A percentile compares a stretch with the other conserved stretches of the same genome.
Evolutionary conservation across 140 eudicot species (phyloP).

Genomic region (Erigeron philadelphicus): DNA sequence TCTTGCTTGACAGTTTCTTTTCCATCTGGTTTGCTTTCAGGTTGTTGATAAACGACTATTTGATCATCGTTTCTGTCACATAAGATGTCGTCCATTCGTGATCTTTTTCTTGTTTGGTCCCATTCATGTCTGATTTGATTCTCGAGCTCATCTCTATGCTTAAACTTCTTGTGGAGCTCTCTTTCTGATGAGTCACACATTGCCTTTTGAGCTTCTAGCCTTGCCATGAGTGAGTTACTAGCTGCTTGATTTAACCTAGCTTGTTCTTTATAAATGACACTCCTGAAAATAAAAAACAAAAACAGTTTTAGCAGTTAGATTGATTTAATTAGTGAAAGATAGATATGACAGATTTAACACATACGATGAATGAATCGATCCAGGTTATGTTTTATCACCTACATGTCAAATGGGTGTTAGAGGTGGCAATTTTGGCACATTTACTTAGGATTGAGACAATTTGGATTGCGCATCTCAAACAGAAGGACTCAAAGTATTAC

Average conservation of each 20-base stretch:
- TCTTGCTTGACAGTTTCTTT: constrained; percentile 26
- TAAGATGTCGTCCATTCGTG: constrained; percentile 50
- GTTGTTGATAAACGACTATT: constrained; percentile 37
- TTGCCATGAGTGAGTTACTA: constrained; percentile 71
- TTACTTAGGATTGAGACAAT: neutral
- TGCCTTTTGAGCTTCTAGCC: constrained; percentile 92
- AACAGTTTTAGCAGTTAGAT: neutral
- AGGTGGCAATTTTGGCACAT: neutral
- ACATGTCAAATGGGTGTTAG: neutral
- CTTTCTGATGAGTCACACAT: constrained; percentile 91
- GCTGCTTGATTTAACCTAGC: constrained; percentile 90
- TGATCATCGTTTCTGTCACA: constrained; percentile 35
- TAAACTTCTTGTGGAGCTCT: constrained; percentile 66
- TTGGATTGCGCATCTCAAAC: neutral
- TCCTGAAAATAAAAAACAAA: constrained; percentile 42
- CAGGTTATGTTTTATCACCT: neutral
- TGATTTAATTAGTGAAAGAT: neutral
- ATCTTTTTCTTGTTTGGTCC: constrained; percentile 79
- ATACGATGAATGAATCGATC: neutral
- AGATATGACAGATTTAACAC: neutral
- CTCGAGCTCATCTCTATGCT: constrained; percentile 74
- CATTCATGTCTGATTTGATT: constrained; percentile 62
- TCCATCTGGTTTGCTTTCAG: constrained; percentile 30
- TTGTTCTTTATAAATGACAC: constrained; percentile 86
- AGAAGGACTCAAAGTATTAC: neutral